Evolutionary conservation across 495 filamentous ascomycete genomes (phyloP), one percentile per base, ranked within the genome.

Genomic region (Podospora comata): DNA sequence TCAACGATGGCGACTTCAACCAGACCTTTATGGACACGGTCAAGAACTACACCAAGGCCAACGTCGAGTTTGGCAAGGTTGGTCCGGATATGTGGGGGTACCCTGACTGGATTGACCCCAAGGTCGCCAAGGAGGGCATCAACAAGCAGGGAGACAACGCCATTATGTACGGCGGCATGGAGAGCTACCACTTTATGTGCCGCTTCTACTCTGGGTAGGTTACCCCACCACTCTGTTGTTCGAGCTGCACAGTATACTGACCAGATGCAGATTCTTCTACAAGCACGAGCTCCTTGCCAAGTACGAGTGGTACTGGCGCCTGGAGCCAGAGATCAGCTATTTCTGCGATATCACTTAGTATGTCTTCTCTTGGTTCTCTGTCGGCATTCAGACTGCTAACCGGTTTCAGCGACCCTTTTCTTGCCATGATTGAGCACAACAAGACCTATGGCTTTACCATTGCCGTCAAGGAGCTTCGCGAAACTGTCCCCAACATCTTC

Each of bases 261-360:
- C 23, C 20, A 48, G 23, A 15, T n/a, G 6, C 71, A 96, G 94
- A 54, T 92, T 93, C 80, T 99, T 99, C 82, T 99, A 96, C 84
- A 97, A 97, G 81, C 95, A 99, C 74, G 91, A 94, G 70, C 88
- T 98, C 26, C 86, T 99, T 53, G 84, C 90, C 74, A 97, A 99
- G 80, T 99, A 98, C 81, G 92, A 97, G 77, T 99, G 95, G 95
- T 99, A 99, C 83, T 99, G 95, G 95, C 92, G 95, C 60, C 80
- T 99, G 79, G 95, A 99, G 87, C 95, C 95, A 76, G 95, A 99
- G 79, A 98, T 99, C 89, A 97, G 94, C 83, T 99, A 98, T 84
- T 99, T 98, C 84, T 99, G 95, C 78, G 95, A 99, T 73, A 97
- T 99, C 70, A 99, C 95, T 68, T 99, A 99, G 94, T 97, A 90